Percentiles rank a stretch among this genome's conserved stretches.
Evolutionary conservation across 306 rosid genomes (phyloP).

Genomic region (Lagenaria siceraria): DNA sequence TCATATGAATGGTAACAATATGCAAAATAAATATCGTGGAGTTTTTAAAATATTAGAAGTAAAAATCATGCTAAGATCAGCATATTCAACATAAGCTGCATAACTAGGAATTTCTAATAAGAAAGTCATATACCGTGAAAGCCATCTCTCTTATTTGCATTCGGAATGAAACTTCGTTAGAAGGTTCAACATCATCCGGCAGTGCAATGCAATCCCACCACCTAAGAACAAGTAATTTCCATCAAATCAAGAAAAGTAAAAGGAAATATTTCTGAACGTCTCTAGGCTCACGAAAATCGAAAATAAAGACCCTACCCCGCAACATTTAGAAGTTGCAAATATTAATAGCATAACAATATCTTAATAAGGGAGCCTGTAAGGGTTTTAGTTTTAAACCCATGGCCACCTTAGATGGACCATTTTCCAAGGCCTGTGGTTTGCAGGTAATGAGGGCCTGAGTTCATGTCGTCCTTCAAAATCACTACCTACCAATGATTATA

Average conservation of each 20-base stretch:
- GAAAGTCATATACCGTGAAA: constrained; percentile 41
- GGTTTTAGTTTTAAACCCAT: background rate
- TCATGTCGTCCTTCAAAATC: background rate
- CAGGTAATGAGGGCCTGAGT: background rate
- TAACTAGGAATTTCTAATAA: background rate
- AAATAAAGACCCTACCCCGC: background rate
- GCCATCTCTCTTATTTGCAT: constrained; percentile 75
- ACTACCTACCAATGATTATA: background rate
- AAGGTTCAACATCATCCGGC: constrained; percentile 71
- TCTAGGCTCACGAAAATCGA: background rate
- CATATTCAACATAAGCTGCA: background rate
- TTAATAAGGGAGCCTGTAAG: background rate
- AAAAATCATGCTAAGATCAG: background rate
- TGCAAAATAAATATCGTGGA: background rate
- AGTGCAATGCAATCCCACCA: constrained; percentile 97
- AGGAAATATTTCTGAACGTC: background rate
- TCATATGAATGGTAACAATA: background rate
- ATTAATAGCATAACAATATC: background rate
- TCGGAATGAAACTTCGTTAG: constrained; percentile 64
- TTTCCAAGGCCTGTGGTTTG: background rate
- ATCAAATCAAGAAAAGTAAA: background rate
- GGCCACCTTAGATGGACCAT: background rate
- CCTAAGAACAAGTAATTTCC: constrained; percentile 34
- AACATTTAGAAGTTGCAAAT: background rate
- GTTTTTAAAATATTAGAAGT: background rate